Evolutionary conservation across 768 basidiomycete species (phyloP), one percentile per base, ranked within the genome.

Genomic region (Lyophyllum decastes): DNA sequence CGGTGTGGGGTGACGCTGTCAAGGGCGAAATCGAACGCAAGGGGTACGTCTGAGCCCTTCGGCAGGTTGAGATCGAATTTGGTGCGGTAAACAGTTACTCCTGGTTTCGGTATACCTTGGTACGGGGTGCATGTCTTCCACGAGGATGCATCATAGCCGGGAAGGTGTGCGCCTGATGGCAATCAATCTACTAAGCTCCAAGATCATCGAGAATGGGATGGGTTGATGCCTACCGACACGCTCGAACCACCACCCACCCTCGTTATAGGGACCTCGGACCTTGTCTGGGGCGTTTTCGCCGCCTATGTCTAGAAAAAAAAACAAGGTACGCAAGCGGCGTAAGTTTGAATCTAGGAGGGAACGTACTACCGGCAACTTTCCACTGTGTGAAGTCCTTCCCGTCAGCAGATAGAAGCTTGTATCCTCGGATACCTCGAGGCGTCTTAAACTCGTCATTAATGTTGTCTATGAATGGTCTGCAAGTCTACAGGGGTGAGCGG

Each of bases 401-500:
- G 54, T 68, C 65, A 2, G 57, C 65, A 24, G 73, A 74, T 17
- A 76, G 55, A 10, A 90, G 77, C 52, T 72, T 66, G 67, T 88
- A 89, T 11, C 87, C 87, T 0, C 85, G 78, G 44, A 89, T 81
- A 5, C 88, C 88, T n/a, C 87, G 79, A 3, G 86, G 84, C 0
- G 82, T 86, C 65, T 85, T 88, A 61, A 72, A 72, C 49, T 75
- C 73, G 49, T 75, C 72, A 50, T 75, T 54, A 57, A 75, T 70
- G 49, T 73, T 63, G 57, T 75, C 72, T 75, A 22, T 2, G 22
- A 22, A 30, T 8, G 10, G 11, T 41, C 14, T 4, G 21, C 38
- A 16, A 49, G 44, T 34, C 16, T 49, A 12, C 16, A 22, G 55
- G 9, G n/a, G 35, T 5, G 33, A 26, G 6, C 33, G 6, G 14